These are phyloP conservation scores for Pinus taeda DNA, from an alignment of 75 land plant species.

Conservation along the genomic window DNA sequence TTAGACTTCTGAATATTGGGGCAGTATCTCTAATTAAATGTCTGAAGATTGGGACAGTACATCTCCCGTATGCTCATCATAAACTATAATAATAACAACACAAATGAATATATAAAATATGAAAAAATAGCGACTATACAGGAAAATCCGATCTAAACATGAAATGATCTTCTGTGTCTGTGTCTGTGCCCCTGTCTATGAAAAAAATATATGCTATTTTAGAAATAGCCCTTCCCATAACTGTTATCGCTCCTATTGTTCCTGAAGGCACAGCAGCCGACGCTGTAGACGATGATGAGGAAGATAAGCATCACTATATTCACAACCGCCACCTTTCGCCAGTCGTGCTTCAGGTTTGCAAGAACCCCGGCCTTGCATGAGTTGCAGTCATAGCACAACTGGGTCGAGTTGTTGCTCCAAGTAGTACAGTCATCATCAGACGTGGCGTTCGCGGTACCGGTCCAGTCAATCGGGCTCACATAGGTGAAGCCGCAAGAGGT, in stretches of 20 bases:
- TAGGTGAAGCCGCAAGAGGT: slow-evolving; percentile 30
- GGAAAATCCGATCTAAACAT: too few relatives aligned
- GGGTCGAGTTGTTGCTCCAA: slow-evolving; percentile 39
- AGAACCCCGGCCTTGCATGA: slow-evolving; percentile 76
- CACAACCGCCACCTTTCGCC: slow-evolving; percentile 66
- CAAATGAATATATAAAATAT: too few relatives aligned
- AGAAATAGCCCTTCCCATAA: background rate
- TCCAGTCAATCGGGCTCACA: background rate
- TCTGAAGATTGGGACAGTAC: too few relatives aligned
- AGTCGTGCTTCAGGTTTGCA: slow-evolving; percentile 53
- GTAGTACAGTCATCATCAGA: slow-evolving; percentile 43
- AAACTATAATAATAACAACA: too few relatives aligned
- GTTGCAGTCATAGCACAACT: slow-evolving; percentile 55
- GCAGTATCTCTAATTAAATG: too few relatives aligned
- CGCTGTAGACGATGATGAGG: slow-evolving; percentile 61
- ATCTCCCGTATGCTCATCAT: too few relatives aligned
- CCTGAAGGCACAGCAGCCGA: slow-evolving; percentile 86
- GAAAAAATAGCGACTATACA: too few relatives aligned
- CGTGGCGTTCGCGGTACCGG: background rate
- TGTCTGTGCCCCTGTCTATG: too few relatives aligned
- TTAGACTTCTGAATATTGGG: too few relatives aligned
- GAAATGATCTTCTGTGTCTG: too few relatives aligned
- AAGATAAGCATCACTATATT: slow-evolving; percentile 53
- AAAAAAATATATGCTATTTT: background rate
- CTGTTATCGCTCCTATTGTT: slow-evolving; percentile 36